Evolutionary conservation across 177 flowering plant species (phyloP).

Genomic region (Vitis hybrid): DNA sequence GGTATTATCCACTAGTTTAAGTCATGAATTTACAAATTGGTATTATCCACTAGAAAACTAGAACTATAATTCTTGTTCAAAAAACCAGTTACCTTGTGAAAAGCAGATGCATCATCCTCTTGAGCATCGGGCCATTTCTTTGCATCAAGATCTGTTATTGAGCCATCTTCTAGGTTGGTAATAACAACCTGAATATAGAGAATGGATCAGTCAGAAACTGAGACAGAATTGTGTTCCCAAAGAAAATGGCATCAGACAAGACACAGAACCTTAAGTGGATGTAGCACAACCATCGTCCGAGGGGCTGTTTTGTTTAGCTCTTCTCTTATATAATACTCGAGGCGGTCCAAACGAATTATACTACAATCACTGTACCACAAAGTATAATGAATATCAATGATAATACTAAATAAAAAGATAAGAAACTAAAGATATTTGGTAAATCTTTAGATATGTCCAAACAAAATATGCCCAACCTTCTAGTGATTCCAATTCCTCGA

Average conservation of each 20-base stretch:
- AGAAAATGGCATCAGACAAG: conserved; percentile 1
- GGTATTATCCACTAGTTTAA: no score
- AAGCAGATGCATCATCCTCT: conserved; percentile 63
- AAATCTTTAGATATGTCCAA: conserved; percentile 9
- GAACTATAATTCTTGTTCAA: no score
- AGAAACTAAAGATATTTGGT: not conserved
- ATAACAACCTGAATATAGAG: conserved; percentile 67
- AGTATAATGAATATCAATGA: conserved; percentile 8
- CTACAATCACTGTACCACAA: conserved; percentile 71
- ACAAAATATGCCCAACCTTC: conserved; percentile 52
- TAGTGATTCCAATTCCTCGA: conserved; percentile 92
- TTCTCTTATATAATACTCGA: conserved; percentile 91
- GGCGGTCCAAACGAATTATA: conserved; percentile 69
- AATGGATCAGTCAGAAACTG: conserved; percentile 4
- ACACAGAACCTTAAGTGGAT: conserved; percentile 79
- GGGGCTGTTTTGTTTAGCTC: conserved; percentile 86
- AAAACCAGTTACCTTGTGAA: conserved; percentile 60
- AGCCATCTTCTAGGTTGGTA: conserved; percentile 69
- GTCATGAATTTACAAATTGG: no score
- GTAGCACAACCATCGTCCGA: conserved; percentile 84
- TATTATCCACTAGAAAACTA: no score
- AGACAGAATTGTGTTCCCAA: not conserved
- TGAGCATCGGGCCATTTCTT: conserved; percentile 95
- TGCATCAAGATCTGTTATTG: conserved; percentile 67
- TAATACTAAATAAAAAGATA: not conserved